Conservation (phyloP, 2,329 filamentous ascomycete species). For the Aspergillus chevalieri region DNA sequence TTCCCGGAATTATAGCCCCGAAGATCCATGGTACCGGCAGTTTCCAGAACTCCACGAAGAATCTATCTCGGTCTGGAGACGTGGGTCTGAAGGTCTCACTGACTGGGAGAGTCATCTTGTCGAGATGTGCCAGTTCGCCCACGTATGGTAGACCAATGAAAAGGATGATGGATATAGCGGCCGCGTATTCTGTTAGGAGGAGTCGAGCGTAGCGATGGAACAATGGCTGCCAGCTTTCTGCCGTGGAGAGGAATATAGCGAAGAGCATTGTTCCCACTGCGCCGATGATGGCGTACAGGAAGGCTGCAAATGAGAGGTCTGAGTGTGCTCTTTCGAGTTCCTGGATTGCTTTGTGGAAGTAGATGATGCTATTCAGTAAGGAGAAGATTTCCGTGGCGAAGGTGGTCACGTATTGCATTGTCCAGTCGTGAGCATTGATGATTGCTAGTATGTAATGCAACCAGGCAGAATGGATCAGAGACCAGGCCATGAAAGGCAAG, state of each 20-base stretch:
- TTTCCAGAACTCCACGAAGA: constrained; percentile 61
- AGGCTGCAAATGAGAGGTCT: constrained; percentile 54
- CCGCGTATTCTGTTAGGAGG: constrained; percentile 58
- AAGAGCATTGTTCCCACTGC: constrained; percentile 58
- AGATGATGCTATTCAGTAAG: constrained; percentile 61
- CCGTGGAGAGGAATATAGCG: constrained; percentile 56
- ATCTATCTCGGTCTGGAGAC: constrained; percentile 47
- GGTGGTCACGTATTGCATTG: constrained; percentile 63
- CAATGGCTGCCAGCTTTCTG: constrained; percentile 55
- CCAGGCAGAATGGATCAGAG: constrained; percentile 60
- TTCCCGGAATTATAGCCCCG: constrained; percentile 55
- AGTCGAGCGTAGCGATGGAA: constrained; percentile 58
- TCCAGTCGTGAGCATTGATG: constrained; percentile 64
- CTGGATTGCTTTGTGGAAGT: constrained; percentile 62
- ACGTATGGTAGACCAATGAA: constrained; percentile 59
- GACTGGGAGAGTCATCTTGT: constrained; percentile 54
- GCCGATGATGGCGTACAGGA: constrained; percentile 60
- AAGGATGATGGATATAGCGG: constrained; percentile 60
- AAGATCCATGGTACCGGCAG: constrained; percentile 56
- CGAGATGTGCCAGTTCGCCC: constrained; percentile 53
- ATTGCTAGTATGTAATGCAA: constrained; percentile 59
- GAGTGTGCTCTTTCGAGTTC: constrained; percentile 56
- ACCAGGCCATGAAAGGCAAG: constrained; percentile 63
- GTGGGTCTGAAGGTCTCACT: constrained; percentile 54
- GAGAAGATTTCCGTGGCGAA: constrained; percentile 64